phyloP scores from a whole-genome alignment of 495 filamentous ascomycete species.

The Penicillium taxi region DNA sequence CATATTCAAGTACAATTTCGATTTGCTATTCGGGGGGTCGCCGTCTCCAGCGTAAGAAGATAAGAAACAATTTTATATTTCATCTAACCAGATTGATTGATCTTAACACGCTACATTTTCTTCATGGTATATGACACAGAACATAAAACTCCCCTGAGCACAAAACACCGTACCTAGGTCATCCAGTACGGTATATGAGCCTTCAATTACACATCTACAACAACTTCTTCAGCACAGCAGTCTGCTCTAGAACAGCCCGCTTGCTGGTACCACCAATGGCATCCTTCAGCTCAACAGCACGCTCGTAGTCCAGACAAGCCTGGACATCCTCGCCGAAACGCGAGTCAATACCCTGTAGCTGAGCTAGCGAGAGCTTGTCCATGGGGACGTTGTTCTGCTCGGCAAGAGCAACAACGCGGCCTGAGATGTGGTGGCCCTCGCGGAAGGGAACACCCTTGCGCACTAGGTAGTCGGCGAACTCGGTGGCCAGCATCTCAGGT shows the following conservation, averaged over 20 bases:
- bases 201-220: conserved; percentile 15
- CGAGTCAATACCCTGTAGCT: conserved; percentile 63
- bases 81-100: conserved; percentile 20
- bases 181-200: too few relatives aligned
- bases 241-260: conserved; percentile 68
- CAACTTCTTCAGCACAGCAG: conserved; percentile 55
- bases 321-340: conserved; percentile 71
- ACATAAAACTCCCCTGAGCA: conserved; percentile 7
- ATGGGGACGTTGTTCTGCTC: conserved; percentile 66
- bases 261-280: conserved; percentile 78
- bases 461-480: conserved; percentile 87
- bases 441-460: conserved; percentile 71
- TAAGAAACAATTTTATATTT: conserved; percentile 8
- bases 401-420: conserved; percentile 64
- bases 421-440: conserved; percentile 86
- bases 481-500: conserved; percentile 70
- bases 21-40: too few relatives aligned
- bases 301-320: conserved; percentile 74
- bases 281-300: conserved; percentile 73
- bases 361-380: conserved; percentile 63
- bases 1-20: too few relatives aligned
- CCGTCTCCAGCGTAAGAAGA: too few relatives aligned
- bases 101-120: conserved; percentile 8
- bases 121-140: conserved; percentile 13
- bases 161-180: too few relatives aligned